These are phyloP conservation scores for Penicillium vulpinum DNA, from an alignment of 2,329 filamentous ascomycete species.

Conservation along the genomic window DNA sequence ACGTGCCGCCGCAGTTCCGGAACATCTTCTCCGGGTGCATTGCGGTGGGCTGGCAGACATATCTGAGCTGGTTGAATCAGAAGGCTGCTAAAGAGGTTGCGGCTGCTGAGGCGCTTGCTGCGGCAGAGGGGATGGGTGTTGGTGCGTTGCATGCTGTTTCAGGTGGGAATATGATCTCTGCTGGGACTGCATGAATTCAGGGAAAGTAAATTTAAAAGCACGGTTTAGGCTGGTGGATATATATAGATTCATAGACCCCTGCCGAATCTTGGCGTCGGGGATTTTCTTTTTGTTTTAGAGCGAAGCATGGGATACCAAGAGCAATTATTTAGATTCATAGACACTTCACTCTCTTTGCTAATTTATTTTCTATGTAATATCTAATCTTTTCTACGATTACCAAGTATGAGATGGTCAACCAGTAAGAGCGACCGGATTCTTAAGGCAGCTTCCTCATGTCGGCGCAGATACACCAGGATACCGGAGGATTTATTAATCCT, in stretches of 20 bases:
- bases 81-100: slow-evolving; percentile 63
- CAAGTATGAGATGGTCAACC: background rate
- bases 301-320: slow-evolving; percentile 23
- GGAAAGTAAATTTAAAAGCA: background rate
- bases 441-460: slow-evolving; percentile 7
- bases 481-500: no score
- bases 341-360: slow-evolving; percentile 10
- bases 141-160: slow-evolving; percentile 14
- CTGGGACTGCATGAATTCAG: slow-evolving; percentile 14
- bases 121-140: slow-evolving; percentile 11
- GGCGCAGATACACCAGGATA: no score
- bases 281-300: slow-evolving; percentile 1
- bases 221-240: background rate
- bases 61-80: slow-evolving; percentile 77
- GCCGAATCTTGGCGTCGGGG: slow-evolving; percentile 4
- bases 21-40: slow-evolving; percentile 77
- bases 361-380: background rate
- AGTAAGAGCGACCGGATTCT: slow-evolving; percentile 14
- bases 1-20: slow-evolving; percentile 74
- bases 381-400: background rate
- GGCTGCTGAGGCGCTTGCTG: slow-evolving; percentile 27
- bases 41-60: slow-evolving; percentile 90
- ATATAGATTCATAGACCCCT: slow-evolving; percentile 14
- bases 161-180: slow-evolving; percentile 18
- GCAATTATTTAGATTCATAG: slow-evolving; percentile 14